Evolutionary conservation across 441 rosid species (phyloP).

Genomic region (Syzygium malaccense): DNA sequence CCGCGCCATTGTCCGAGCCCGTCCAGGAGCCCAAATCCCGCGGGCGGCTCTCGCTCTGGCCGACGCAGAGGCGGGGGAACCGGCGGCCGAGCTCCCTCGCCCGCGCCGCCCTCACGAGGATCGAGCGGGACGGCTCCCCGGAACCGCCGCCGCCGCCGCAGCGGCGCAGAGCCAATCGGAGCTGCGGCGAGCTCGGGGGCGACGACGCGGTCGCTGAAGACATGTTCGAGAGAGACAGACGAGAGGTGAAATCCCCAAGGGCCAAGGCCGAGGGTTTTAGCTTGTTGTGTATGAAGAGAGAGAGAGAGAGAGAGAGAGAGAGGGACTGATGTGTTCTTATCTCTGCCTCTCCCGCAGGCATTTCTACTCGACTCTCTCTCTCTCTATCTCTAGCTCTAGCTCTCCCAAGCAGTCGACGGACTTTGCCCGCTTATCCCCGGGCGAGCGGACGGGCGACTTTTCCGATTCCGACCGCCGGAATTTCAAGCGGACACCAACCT

Average conservation of each 20-base stretch:
- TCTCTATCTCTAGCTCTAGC: neutral
- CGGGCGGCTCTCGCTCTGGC: neutral
- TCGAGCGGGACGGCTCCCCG: neutral
- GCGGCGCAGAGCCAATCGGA: conserved; percentile 7
- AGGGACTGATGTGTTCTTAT: neutral
- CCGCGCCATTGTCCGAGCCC: conserved; percentile 26
- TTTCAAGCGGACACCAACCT: neutral
- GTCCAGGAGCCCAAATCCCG: conserved; percentile 20
- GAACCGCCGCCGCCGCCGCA: neutral
- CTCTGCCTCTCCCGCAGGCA: neutral
- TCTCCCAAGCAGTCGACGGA: neutral
- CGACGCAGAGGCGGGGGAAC: neutral
- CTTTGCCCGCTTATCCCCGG: neutral
- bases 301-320: neutral
- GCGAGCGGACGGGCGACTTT: neutral
- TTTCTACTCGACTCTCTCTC: neutral
- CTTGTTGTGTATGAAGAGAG: neutral
- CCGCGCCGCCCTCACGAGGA: neutral
- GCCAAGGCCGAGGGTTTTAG: neutral
- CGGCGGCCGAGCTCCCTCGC: neutral
- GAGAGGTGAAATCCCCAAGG: neutral
- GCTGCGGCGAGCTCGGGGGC: conserved; percentile 11
- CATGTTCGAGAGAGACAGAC: neutral
- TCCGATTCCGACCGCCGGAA: neutral
- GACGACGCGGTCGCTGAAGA: neutral